Conservation (phyloP, 495 filamentous ascomycete species). For the Sporormia fimetaria region DNA sequence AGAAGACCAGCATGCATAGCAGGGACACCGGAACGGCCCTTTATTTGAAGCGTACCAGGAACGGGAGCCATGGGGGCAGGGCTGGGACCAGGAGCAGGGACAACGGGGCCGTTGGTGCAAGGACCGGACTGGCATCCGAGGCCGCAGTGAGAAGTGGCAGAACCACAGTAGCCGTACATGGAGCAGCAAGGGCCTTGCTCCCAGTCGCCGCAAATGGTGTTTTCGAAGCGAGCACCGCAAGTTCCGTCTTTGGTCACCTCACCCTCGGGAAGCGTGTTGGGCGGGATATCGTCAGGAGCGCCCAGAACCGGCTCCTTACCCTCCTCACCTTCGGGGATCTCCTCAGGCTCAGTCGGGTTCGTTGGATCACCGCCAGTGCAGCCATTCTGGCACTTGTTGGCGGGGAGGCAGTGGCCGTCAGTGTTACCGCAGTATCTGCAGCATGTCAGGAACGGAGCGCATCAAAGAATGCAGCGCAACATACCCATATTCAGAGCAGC, state of each 20-base stretch:
- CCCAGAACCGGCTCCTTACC: conserved; percentile 36
- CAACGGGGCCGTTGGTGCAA: conserved; percentile 26
- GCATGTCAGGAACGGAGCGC: conserved; percentile 10
- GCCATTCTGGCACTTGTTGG: conserved; percentile 31
- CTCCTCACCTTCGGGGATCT: no score
- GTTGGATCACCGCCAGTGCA: conserved; percentile 21
- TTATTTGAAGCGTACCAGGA: conserved; percentile 38
- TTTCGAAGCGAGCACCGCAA: conserved; percentile 38
- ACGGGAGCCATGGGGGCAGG: conserved; percentile 29
- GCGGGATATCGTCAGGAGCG: conserved; percentile 21
- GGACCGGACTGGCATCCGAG: conserved; percentile 39
- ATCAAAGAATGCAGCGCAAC: background rate
- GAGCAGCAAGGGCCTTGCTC: conserved; percentile 40
- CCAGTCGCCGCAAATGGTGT: conserved; percentile 41
- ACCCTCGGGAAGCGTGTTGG: conserved; percentile 9
- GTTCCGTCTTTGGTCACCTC: conserved; percentile 35
- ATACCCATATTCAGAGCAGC: conserved; percentile 31
- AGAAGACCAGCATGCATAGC: conserved; percentile 53
- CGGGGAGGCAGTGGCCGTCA: conserved; percentile 22
- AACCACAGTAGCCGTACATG: conserved; percentile 39
- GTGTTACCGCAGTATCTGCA: conserved; percentile 32
- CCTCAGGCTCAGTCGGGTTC: no score
- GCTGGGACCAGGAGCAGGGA: conserved; percentile 26
- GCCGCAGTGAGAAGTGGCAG: conserved; percentile 35
- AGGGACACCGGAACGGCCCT: conserved; percentile 48